Conservation (phyloP, 2,329 filamentous ascomycete genomes). For the Nectriaceae sp. region DNA sequence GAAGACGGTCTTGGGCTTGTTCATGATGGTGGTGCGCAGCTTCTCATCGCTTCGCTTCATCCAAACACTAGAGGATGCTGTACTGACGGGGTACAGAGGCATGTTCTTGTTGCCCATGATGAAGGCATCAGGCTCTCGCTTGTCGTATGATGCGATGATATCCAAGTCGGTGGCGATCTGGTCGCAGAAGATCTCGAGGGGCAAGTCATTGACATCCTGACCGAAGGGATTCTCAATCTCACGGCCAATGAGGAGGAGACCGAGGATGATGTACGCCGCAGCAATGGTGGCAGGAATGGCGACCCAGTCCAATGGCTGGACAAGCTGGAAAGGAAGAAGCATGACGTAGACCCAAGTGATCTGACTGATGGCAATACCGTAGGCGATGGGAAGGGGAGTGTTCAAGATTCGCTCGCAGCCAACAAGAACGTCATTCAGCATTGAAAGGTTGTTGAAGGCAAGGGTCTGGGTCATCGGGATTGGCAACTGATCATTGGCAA, state of each 20-base stretch:
- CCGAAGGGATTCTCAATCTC: constrained; percentile 89
- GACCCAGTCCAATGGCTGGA: constrained; percentile 64
- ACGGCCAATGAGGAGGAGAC: constrained; percentile 70
- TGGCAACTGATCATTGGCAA: constrained; percentile 56
- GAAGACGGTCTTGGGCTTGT: constrained; percentile 40
- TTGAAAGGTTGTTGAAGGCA: constrained; percentile 60
- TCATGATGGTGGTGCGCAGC: constrained; percentile 41
- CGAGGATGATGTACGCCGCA: constrained; percentile 81
- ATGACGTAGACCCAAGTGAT: constrained; percentile 86
- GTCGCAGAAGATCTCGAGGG: constrained; percentile 74
- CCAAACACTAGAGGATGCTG: constrained; percentile 39
- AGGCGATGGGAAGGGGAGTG: constrained; percentile 80
- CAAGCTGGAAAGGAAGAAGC: constrained; percentile 80
- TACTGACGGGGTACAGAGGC: constrained; percentile 58
- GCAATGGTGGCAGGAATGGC: constrained; percentile 75
- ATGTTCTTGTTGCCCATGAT: constrained; percentile 44
- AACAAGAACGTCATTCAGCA: constrained; percentile 71
- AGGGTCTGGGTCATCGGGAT: constrained; percentile 61
- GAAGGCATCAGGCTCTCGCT: constrained; percentile 33
- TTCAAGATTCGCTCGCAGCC: constrained; percentile 78
- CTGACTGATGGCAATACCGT: constrained; percentile 81
- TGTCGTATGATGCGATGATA: constrained; percentile 61
- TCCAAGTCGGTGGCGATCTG: constrained; percentile 76
- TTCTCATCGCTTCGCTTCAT: constrained; percentile 43
- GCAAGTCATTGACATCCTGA: constrained; percentile 79